Percentiles rank a stretch among this genome's conserved stretches.
These are phyloP conservation scores for Ceratonia siliqua DNA, from an alignment of 306 rosid genomes.

Conservation along the genomic window DNA sequence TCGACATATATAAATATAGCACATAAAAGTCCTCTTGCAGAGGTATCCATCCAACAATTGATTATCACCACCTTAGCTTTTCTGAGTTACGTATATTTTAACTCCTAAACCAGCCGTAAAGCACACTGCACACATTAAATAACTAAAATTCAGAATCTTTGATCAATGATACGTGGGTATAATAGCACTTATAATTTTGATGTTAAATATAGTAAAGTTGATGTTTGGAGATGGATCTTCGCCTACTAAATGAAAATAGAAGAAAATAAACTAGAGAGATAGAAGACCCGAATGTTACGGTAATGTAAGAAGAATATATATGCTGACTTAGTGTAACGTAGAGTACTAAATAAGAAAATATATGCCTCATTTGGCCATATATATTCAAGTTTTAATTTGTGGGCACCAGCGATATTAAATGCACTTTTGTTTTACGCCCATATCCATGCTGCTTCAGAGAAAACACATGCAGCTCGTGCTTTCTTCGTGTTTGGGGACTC, in stretches of 20 bases:
- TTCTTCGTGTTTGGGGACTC: conserved; percentile 64
- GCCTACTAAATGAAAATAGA: too few species aligned
- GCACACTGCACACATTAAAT: too few species aligned
- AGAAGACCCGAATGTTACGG: not conserved
- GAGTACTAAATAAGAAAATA: not conserved
- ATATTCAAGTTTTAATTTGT: not conserved
- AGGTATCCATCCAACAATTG: too few species aligned
- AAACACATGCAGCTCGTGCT: conserved; percentile 41
- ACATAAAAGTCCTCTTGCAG: too few species aligned
- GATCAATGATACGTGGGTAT: too few species aligned
- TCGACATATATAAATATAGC: too few species aligned
- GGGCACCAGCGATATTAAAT: not conserved
- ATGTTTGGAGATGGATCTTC: too few species aligned
- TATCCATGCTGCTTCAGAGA: not conserved
- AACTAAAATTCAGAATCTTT: too few species aligned
- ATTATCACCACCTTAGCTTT: not conserved
- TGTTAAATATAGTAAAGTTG: too few species aligned
- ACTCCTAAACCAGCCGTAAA: too few species aligned
- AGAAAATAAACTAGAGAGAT: not conserved
- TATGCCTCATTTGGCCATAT: not conserved
- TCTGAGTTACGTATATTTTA: too few species aligned
- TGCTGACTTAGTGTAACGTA: not conserved
- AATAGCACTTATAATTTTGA: too few species aligned
- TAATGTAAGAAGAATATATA: not conserved
- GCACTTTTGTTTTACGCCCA: not conserved